Base-by-base conservation (phyloP, 768 basidiomycete species). In the Chlorophyllum brunneum region DNA sequence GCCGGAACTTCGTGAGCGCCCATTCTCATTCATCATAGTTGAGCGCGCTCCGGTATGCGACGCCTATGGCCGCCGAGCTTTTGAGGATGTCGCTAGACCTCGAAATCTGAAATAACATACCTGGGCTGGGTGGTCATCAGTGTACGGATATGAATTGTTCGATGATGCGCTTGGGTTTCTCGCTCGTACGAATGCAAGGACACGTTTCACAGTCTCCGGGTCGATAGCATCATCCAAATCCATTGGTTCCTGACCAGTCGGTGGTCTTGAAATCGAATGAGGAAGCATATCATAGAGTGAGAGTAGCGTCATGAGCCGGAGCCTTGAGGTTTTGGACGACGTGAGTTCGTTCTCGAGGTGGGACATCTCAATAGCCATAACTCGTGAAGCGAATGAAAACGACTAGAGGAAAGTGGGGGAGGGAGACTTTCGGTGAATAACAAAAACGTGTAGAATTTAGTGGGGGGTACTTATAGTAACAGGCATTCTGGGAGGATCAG, bases 151-250 rank as follows among this genome's bases (percentile, higher is more conserved):
- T 16, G 46, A 47, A 36, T 22, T 1, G 24, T 22, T 26, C 26
- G 43, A n/a, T 15, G n/a, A n/a, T n/a, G n/a, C n/a, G n/a, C n/a
- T n/a, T n/a, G 18, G 27, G 7, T 36, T 36, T 9, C 16, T 37
- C 11, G 41, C 33, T 26, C 20, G 51, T 7, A 52, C 23, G 13
- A 44, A 10, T 2, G 41, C 36, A 5, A 68, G 49, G 33, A 65
- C 63, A 10, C 59, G 62, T 30, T 61, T 57, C 33, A 68, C 50
- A 16, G 59, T 82, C 1, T 81, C 80, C 3, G 66, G 74, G n/a
- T 64, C 60, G 31, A 67, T 60, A 4, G 63, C 67, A 37, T 60
- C 57, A 22, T 62, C 59, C 6, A 68, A 51, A 24, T 61, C 58
- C 30, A 62, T 27, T 2, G 67, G 67, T 16, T 61, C 55, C 29